Base-by-base conservation (phyloP, 176 grass and related monocot species). In the Otatea glauca region DNA sequence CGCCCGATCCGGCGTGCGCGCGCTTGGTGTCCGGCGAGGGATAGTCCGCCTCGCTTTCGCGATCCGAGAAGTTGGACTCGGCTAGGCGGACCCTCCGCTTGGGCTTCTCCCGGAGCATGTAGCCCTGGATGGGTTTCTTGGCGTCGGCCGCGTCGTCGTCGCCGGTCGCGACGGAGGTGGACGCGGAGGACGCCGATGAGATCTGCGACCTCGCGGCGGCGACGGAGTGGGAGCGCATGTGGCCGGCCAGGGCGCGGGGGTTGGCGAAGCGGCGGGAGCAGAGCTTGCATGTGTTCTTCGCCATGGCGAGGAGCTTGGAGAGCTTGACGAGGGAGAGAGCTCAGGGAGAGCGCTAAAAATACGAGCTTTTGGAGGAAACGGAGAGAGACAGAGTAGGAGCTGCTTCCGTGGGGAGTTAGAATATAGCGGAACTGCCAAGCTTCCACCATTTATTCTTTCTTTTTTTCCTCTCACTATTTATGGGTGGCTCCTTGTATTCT, bases 181-280 rank as follows among this genome's bases (percentile, higher is more conserved):
- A 92, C 0, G 85, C 88, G 65, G 73, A 83, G 49, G 86, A 90
- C 39, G 84, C 81, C 70, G 84, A 81, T 27, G 89, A 85, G 89
- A 87, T 86, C 86, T 84, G 83, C 41, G 85, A 43, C 78, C 65
- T 79, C 49, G 87, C 62, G 43, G 74, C 76, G 8, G 90, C 37
- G 73, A 89, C 5, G 74, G 86, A 88, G 86, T 97, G 95, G 45
- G 82, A 91, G 59, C 92, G 89, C 89, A 90, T 95, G 91, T 98
- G 92, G 54, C 92, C 88, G 8, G 89, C 84, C 38, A 97, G 89
- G 27, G 90, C 90, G 25, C 84, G 88, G 24, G 78, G 85, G 64
- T 69, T 94, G 56, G 82, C 69, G 85, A 94, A 95, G 90, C 90
- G 93, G 80, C 93, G 93, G 76, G 21, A 82, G 93, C 93, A 92